Base-by-base conservation (phyloP, 352 stramenopile species). In the Phytopythium kandeliae region DNA sequence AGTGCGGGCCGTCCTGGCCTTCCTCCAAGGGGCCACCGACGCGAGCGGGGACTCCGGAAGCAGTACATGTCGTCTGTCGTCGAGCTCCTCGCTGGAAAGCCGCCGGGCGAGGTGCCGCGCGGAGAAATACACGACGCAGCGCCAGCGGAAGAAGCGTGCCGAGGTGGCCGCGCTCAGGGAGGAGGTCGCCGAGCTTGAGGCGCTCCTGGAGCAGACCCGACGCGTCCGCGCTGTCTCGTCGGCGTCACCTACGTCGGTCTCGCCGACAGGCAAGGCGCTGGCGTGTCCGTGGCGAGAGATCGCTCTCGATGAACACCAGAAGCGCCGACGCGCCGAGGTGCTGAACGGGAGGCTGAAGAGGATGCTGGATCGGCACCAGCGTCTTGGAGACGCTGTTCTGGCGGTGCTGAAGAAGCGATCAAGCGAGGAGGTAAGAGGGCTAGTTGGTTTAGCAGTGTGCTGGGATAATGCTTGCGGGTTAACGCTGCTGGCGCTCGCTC, bases 141-240 rank as follows among this genome's bases (percentile, higher is more conserved):
- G 55, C 0, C 60, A 67, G 41, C 60, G 55, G 0, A 42, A 38
- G 13, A 63, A 56, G 17, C 62, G 53, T 24, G 41, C 28, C 10
- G 60, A 67, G 31, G 13, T 67, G 0, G 45, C 51, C 16, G 36
- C 50, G 4, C 42, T 67, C 11, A 49, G 60, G 1, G 33, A 63
- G 15, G 7, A 68, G 58, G 38, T 19, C 0, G 13, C 4, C 3
- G 33, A 49, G 24, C 33, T 61, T 19, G 47, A 60, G 36, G 33
- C 2, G 0, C 26, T 34, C 24, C 15, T 64, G 16, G n/a, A 38
- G 13, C 51, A 53, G 3, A 2, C 62, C n/a, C 42, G 21, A 7
- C 41, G 41, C 41, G 16, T n/a, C 2, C 22, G 22, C 15, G 22
- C 16, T 7, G 31, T 17, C 31, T 36, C 31, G 10, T 17, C 12